Evolutionary conservation across 179 eudicot genomes (phyloP), one percentile per base, ranked within the genome.

Genomic region (Camellia oleifera): DNA sequence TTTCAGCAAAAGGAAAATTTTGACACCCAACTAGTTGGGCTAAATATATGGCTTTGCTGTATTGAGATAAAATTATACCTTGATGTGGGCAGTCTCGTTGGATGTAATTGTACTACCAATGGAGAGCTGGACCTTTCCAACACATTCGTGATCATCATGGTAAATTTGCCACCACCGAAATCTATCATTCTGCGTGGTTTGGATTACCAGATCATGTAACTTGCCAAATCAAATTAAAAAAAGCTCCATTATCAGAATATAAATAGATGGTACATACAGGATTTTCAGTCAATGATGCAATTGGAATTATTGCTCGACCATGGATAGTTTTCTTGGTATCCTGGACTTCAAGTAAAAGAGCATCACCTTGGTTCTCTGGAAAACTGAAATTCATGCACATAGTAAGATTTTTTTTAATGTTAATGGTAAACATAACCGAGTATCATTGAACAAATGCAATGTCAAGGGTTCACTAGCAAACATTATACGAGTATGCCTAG

Each of bases 131-230:
- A 91, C 80, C 84, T 92, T 94, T 74, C 98, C 98, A 10, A 94
- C 84, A 71, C 94, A 92, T 83, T 94, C 97, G 67, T 89, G 85
- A 64, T 91, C 95, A 67, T 84, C 89, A 78, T 85, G 92, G 84
- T 94, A 90, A 72, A 94, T 83, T 17, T 89, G 91, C 97, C 98
- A 92, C 98, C 98, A 94, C 62, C 86, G 87, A 77, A 78, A 70
- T 82, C 86, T 91, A 62, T 91, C 97, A 83, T 77, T 89, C 98
- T 94, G 91, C 79, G 76, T 44, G 56, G 56, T 74, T 75, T 23
- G 11, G 52, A 80, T 15, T 56, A 7, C 61, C n/a, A 58, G 14
- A 76, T 23, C 53, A 86, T 4, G 32, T 67, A 68, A 57, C 50
- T 60, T 67, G n/a, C 15, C 10, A 48, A 4, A 72, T 7, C n/a